These are phyloP conservation scores for Talaromyces verruculosus DNA, from an alignment of 2,329 filamentous ascomycete species.

Conservation along the genomic window DNA sequence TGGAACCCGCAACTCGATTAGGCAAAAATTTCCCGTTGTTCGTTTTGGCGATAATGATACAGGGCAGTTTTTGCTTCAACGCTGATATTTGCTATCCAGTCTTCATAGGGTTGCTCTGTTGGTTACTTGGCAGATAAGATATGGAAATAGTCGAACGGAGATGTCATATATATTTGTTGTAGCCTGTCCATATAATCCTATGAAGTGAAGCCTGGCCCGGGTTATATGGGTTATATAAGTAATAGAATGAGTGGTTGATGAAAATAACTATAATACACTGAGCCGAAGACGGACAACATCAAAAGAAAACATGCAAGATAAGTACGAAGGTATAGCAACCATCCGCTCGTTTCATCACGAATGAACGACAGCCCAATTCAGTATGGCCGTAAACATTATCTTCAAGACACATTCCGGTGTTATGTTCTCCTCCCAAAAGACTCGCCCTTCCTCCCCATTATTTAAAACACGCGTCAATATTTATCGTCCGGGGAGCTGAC, in stretches of 20 bases:
- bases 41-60: neutral
- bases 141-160: neutral
- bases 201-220: neutral
- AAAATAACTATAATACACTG: conserved; percentile 16
- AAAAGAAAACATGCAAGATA: neutral
- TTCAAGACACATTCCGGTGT: neutral
- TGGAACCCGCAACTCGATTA: conserved; percentile 14
- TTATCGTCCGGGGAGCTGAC: conserved; percentile 50
- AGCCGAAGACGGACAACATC: conserved; percentile 6
- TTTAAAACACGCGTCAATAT: neutral
- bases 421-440: neutral
- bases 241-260: conserved; percentile 10
- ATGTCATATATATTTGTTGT: neutral
- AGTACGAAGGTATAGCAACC: neutral
- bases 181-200: neutral
- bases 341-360: neutral
- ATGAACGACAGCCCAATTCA: neutral
- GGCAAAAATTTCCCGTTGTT: conserved; percentile 11
- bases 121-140: neutral
- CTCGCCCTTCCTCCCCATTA: neutral
- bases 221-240: neutral
- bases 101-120: neutral
- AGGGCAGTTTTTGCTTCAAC: neutral
- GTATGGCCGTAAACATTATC: neutral
- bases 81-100: neutral